Conservation (phyloP, 164 flowering plant species). For the Vitis cinerea region DNA sequence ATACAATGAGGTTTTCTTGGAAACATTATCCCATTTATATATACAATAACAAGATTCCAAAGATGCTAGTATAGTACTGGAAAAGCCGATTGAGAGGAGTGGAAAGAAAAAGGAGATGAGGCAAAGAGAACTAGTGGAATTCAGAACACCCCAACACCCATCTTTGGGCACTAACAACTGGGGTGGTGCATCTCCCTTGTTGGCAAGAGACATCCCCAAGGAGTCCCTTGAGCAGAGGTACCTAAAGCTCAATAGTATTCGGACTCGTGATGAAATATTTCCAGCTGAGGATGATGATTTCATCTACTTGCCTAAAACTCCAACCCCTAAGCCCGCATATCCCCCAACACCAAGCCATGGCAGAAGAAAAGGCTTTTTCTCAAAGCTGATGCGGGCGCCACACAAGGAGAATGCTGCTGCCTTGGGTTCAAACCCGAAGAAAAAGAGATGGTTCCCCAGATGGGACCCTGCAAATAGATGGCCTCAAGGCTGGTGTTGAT, state of each 20-base stretch:
- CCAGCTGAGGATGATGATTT: conserved; percentile 19
- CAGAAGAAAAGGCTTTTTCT: conserved; percentile 15
- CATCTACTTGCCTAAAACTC: neutral
- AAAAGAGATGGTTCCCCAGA: conserved; percentile 38
- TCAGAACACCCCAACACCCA: conserved; percentile 76
- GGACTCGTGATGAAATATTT: conserved; percentile 44
- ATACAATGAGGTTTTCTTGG: conserved; percentile 3
- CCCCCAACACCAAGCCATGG: conserved; percentile 5
- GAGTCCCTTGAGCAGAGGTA: conserved; percentile 65
- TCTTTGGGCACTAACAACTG: conserved; percentile 53
- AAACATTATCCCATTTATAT: neutral
- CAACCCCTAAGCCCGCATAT: neutral
- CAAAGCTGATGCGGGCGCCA: conserved; percentile 16
- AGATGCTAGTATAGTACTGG: conserved; percentile 2
- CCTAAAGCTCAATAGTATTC: conserved; percentile 37
- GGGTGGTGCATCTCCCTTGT: conserved; percentile 71
- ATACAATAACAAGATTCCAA: neutral
- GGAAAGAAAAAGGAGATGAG: conserved; percentile 17
- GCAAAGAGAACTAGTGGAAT: conserved; percentile 40
- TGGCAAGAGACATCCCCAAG: conserved; percentile 59
- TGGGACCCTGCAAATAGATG: conserved; percentile 48
- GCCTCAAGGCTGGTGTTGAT: conserved; percentile 74
- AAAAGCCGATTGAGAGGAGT: neutral
- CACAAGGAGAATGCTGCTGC: conserved; percentile 9
- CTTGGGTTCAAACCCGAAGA: conserved; percentile 20